These are phyloP conservation scores for Phytophthora pseudosyringae DNA, from an alignment of 352 stramenopile species.

Conservation along the genomic window DNA sequence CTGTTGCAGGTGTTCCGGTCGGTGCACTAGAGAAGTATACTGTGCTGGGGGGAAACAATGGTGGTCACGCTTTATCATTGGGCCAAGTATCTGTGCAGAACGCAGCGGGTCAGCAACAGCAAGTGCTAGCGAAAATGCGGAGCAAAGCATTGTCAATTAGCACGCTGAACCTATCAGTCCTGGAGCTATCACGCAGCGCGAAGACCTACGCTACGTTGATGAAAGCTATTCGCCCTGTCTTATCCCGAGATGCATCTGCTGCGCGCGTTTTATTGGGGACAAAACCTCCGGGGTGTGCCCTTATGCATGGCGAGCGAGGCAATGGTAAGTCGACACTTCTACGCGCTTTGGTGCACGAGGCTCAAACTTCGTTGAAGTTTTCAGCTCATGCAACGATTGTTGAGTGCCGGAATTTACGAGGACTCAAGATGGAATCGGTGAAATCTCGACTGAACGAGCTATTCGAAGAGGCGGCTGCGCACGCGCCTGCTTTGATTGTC, in stretches of 20 bases:
- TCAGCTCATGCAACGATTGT: constrained; percentile 56
- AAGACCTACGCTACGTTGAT: constrained; percentile 53
- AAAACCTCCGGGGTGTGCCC: constrained; percentile 60
- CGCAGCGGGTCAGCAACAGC: constrained; percentile 30
- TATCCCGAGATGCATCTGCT: constrained; percentile 57
- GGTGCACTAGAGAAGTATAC: constrained; percentile 68
- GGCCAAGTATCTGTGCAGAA: constrained; percentile 43
- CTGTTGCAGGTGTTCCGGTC: constrained; percentile 50
- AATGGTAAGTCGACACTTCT: constrained; percentile 84
- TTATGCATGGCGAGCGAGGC: constrained; percentile 78
- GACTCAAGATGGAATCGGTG: constrained; percentile 88
- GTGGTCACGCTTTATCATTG: constrained; percentile 36
- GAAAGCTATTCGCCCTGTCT: constrained; percentile 52
- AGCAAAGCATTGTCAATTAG: constrained; percentile 5
- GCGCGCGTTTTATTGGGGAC: constrained; percentile 67
- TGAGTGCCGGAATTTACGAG: constrained; percentile 75
- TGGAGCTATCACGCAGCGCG: constrained; percentile 49
- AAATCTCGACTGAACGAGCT: constrained; percentile 66
- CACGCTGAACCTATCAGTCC: constrained; percentile 32
- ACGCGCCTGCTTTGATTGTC: constrained; percentile 69
- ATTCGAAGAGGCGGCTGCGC: constrained; percentile 54
- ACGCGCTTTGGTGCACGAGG: constrained; percentile 47
- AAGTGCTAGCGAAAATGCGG: constrained; percentile 33
- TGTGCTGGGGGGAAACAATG: constrained; percentile 45
- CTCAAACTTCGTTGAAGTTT: constrained; percentile 39